A percentile compares a stretch with the other conserved stretches of the same genome.
Evolutionary conservation across 352 stramenopile species (phyloP).

Genomic region (Salisapilia sapeloensis): DNA sequence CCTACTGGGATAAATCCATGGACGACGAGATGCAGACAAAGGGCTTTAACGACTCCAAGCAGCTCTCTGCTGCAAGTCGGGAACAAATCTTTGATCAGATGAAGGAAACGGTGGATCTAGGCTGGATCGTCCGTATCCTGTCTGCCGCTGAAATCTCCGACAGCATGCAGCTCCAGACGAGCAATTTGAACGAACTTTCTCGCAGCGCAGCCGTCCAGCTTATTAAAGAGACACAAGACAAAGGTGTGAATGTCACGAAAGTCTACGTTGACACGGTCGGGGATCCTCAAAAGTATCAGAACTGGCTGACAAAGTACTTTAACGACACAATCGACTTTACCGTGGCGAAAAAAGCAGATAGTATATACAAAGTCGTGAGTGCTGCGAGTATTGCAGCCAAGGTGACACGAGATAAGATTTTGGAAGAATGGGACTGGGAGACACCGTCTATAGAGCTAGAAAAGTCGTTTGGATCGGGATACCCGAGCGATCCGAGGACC

Average conservation of each 20-base stretch:
- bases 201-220: slow-evolving; percentile 87
- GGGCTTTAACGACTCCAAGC: slow-evolving; percentile 93
- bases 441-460: slow-evolving; percentile 34
- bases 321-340: slow-evolving; percentile 82
- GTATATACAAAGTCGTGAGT: slow-evolving; percentile 89
- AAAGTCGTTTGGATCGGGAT: slow-evolving; percentile 77
- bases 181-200: slow-evolving; percentile 90
- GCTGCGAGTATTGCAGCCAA: slow-evolving; percentile 89
- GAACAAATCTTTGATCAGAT: slow-evolving; percentile 82
- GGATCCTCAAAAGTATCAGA: slow-evolving; percentile 82
- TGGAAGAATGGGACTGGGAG: slow-evolving; percentile 83
- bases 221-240: slow-evolving; percentile 79
- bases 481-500: slow-evolving; percentile 85
- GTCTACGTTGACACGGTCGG: slow-evolving; percentile 93
- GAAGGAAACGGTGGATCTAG: slow-evolving; percentile 38
- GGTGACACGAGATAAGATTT: slow-evolving; percentile 81
- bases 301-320: slow-evolving; percentile 84
- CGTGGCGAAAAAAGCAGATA: slow-evolving; percentile 94
- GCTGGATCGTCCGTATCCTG: slow-evolving; percentile 84
- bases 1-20: slow-evolving; percentile 76
- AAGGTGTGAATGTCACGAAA: slow-evolving; percentile 73
- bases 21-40: slow-evolving; percentile 64
- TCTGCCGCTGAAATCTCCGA: slow-evolving; percentile 87
- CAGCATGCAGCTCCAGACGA: slow-evolving; percentile 86
- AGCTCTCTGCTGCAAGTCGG: slow-evolving; percentile 72